phyloP scores from a whole-genome alignment of 257 asterid species.

The Solanum bulbocastanum region DNA sequence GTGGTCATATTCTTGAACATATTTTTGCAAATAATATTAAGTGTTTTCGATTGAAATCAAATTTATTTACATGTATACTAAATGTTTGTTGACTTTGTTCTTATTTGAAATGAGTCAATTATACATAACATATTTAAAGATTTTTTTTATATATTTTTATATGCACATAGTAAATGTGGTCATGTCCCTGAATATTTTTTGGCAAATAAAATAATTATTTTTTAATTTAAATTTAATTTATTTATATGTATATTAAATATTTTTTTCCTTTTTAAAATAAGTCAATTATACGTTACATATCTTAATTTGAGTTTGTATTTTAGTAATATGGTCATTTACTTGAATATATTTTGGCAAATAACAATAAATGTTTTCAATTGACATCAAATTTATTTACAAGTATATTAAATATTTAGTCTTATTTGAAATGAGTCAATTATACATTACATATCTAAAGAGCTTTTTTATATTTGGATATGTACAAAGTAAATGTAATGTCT shows the following conservation, averaged over 20 bases:
- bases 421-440: background rate
- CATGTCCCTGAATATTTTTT: background rate
- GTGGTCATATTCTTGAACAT: background rate
- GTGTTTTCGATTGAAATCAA: background rate
- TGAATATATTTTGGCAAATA: background rate
- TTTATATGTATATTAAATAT: background rate
- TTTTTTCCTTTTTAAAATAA: background rate
- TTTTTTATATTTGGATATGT: background rate
- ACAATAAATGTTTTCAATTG: background rate
- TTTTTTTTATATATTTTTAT: background rate
- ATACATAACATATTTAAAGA: background rate
- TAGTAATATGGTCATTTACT: background rate
- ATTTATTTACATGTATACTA: background rate
- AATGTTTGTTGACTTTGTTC: background rate
- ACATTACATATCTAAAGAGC: background rate
- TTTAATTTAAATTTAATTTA: too few relatives aligned
- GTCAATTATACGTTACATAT: background rate
- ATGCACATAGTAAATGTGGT: background rate
- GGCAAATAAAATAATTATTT: background rate
- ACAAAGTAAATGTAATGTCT: background rate
- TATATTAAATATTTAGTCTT: background rate
- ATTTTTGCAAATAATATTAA: background rate
- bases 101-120: background rate
- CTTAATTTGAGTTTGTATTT: background rate
- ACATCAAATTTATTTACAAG: too few relatives aligned